Percentiles rank a stretch among this genome's conserved stretches.
These are phyloP conservation scores for Aleurites moluccanus DNA, from an alignment of 441 rosid species.

Conservation along the genomic window DNA sequence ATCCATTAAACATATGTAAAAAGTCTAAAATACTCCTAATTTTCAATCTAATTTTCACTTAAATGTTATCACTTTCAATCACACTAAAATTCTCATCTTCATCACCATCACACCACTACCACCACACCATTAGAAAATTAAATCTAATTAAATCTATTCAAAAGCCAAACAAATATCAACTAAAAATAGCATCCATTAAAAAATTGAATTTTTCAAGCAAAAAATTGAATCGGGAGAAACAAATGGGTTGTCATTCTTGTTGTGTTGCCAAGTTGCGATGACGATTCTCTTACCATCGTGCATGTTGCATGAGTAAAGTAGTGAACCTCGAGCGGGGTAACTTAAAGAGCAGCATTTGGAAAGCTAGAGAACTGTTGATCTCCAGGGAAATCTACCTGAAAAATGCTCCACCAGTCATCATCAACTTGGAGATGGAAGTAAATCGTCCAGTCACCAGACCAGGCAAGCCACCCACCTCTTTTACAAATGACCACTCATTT, in stretches of 20 bases:
- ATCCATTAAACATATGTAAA: too few species aligned
- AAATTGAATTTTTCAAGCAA: too few species aligned
- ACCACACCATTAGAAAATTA: too few species aligned
- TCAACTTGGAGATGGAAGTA: constrained; percentile 74
- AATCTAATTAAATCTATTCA: too few species aligned
- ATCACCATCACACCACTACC: too few species aligned
- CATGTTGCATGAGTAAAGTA: constrained; percentile 87
- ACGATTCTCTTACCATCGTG: constrained; percentile 55
- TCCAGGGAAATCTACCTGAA: constrained; percentile 37
- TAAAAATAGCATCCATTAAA: too few species aligned
- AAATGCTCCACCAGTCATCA: constrained; percentile 95
- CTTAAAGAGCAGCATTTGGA: constrained; percentile 44
- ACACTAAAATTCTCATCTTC: too few species aligned
- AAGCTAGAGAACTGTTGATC: constrained; percentile 24
- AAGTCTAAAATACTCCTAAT: too few species aligned
- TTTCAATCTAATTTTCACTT: too few species aligned
- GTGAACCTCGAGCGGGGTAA: constrained; percentile 82
- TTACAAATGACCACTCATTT: constrained; percentile 48
- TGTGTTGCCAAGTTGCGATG: constrained; percentile 66
- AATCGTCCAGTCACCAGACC: constrained; percentile 64
- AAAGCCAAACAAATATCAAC: too few species aligned
- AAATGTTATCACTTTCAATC: too few species aligned
- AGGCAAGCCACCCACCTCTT: constrained; percentile 79
- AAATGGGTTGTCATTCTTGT: constrained; percentile 63
- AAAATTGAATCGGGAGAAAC: constrained; percentile 47